A percentile compares a stretch with the other conserved stretches of the same genome.
These are phyloP conservation scores for Sordariomycetes sp. DNA, from an alignment of 2,329 filamentous ascomycete species.

Conservation along the genomic window DNA sequence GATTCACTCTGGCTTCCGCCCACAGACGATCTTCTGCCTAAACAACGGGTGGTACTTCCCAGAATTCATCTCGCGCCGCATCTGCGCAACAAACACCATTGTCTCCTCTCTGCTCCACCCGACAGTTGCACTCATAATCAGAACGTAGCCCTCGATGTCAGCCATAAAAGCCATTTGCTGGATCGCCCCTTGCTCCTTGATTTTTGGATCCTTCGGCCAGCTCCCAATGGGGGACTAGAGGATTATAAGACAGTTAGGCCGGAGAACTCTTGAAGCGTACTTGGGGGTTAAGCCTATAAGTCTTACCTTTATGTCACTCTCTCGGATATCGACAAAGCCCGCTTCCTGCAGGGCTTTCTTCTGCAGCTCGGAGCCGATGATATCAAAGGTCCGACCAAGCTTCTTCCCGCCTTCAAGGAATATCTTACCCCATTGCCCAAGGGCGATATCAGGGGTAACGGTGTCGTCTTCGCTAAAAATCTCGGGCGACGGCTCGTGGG, in stretches of 20 bases:
- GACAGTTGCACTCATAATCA: slow-evolving; percentile 12
- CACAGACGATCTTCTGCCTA: slow-evolving; percentile 21
- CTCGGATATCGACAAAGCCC: neutral
- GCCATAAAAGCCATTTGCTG: slow-evolving; percentile 2
- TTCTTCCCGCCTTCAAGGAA: neutral
- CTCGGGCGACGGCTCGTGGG: neutral
- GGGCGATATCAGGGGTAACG: neutral
- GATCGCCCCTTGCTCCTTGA: neutral
- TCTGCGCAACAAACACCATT: slow-evolving; percentile 20
- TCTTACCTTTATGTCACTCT: neutral
- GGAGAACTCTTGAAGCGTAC: too few relatives aligned
- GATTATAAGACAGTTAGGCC: neutral
- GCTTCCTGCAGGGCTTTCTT: neutral
- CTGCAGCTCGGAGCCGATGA: neutral
- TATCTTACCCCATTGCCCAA: neutral
- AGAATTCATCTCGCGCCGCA: slow-evolving; percentile 15
- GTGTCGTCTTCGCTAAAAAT: neutral
- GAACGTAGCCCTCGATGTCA: slow-evolving; percentile 13
- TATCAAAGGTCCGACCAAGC: neutral
- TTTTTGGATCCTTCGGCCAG: neutral
- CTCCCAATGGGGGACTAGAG: neutral
- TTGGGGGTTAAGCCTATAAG: neutral
- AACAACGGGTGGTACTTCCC: slow-evolving; percentile 24
- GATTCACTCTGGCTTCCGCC: neutral
- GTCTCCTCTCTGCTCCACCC: slow-evolving; percentile 13